A percentile compares a stretch with the other conserved stretches of the same genome.
These are phyloP conservation scores for Irpex lacteus DNA, from an alignment of 1,284 basidiomycete genomes.

Conservation along the genomic window DNA sequence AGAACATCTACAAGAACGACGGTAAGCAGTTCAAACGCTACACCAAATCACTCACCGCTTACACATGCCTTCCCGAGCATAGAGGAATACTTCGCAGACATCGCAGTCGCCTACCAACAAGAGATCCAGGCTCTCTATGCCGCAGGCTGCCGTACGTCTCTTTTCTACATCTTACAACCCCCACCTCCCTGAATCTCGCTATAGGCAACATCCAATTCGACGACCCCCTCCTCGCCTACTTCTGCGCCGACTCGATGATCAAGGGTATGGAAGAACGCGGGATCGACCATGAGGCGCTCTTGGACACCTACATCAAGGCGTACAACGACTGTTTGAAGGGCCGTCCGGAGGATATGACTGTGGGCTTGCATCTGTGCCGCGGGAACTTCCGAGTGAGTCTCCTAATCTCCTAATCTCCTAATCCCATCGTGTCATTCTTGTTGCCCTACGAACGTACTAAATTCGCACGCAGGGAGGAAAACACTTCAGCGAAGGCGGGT, in stretches of 20 bases:
- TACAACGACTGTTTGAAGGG: conserved; percentile 65
- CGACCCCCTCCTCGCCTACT: conserved; percentile 68
- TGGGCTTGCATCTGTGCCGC: conserved; percentile 76
- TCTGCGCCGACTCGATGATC: conserved; percentile 62
- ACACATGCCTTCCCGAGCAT: not conserved
- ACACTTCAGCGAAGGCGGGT: conserved; percentile 73
- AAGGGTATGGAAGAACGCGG: conserved; percentile 59
- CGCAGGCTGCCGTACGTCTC: conserved; percentile 61
- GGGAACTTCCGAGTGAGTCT: conserved; percentile 65
- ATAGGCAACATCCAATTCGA: conserved; percentile 72
- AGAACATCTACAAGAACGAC: conserved; percentile 59
- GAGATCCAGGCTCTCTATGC: conserved; percentile 74
- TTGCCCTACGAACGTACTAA: not conserved
- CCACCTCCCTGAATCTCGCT: too few relatives aligned
- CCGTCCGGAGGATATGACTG: conserved; percentile 61
- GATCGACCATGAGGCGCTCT: conserved; percentile 58
- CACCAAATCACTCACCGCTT: not conserved
- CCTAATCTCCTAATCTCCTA: not conserved
- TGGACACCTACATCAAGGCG: conserved; percentile 67
- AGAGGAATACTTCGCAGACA: conserved; percentile 74
- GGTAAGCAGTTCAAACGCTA: conserved; percentile 29
- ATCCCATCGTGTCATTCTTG: not conserved
- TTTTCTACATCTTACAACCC: not conserved
- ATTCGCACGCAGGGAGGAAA: conserved; percentile 42
- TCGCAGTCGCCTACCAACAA: conserved; percentile 66